phyloP scores from a whole-genome alignment of 306 rosid genomes.

The Abrus precatorius region DNA sequence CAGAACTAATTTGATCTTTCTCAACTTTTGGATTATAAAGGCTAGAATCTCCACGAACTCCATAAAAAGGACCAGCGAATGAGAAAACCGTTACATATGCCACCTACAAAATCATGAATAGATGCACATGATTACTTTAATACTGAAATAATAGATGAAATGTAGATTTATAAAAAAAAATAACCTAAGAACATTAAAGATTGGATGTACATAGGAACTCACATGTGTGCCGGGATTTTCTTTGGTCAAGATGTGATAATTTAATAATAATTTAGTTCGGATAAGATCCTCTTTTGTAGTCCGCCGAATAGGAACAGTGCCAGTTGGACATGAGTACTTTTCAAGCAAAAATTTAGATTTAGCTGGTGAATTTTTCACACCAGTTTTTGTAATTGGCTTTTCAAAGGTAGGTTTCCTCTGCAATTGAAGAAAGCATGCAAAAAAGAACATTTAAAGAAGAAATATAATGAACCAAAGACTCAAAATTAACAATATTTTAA shows the following conservation, averaged over 20 bases:
- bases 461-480: background rate
- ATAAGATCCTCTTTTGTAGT: background rate
- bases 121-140: background rate
- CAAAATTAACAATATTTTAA: background rate
- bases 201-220: background rate
- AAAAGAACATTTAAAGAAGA: background rate
- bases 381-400: background rate
- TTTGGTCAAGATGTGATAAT: background rate
- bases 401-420: background rate
- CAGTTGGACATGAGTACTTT: background rate
- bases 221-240: background rate
- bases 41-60: background rate
- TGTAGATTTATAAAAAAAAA: too few relatives aligned
- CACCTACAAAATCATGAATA: background rate
- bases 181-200: too few relatives aligned
- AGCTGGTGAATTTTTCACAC: background rate
- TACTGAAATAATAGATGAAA: background rate
- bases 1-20: background rate
- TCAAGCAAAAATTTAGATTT: background rate
- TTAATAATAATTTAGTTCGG: background rate
- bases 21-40: background rate
- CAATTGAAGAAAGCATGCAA: background rate
- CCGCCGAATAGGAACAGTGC: conserved; percentile 8
- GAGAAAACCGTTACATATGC: background rate
- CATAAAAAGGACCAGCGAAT: background rate